Evolutionary conservation across 495 filamentous ascomycete genomes (phyloP), one percentile per base, ranked within the genome.

Genomic region (Annulohypoxylon stygium): DNA sequence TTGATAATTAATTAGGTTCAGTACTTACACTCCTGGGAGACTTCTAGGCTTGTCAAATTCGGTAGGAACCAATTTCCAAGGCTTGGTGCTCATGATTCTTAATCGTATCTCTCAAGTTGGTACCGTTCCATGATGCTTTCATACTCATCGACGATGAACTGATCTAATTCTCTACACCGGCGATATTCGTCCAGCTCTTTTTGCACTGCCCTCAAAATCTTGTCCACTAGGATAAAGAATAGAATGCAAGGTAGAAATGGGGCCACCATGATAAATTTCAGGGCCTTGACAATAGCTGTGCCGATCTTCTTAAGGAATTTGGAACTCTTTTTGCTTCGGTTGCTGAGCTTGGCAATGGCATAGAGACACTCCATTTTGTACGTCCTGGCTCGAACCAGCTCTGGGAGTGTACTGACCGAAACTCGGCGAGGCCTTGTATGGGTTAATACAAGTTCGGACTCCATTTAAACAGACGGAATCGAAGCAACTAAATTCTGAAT

Each of bases 341-440:
- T 25, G 18, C 37, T 16, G 39, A 2, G 2, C 7, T 43, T 33
- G n/a, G 9, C 4, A 2, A 30, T 8, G 3, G 23, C 14, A 14
- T 43, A 30, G 4, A 26, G 2, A 8, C 26, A 5, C 20, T 61
- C 37, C 3, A 43, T 41, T 14, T 43, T 36, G 5, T 23, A 47
- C n/a, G 39, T 61, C 7, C 58, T 39, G 4, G 37, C 37, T 12
- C 37, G 58, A 5, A 10, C 8, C 37, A 61, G 7, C 39, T 43
- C 20, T 45, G 58, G 58, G 2, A 61, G 58, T 45, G 58, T 45
- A 11, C 58, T 61, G 58, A 61, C 30, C 4, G 58, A 61, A 12
- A 61, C 58, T 9, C 58, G 58, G 39, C 58, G 58, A 55, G 23
- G 20, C 12, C 50, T 20, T 54, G 26, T 14, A 2, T 12, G 6